Percentiles rank a stretch among this genome's conserved stretches.
Conservation (phyloP, 306 rosid species). For the Trifolium repens region DNA sequence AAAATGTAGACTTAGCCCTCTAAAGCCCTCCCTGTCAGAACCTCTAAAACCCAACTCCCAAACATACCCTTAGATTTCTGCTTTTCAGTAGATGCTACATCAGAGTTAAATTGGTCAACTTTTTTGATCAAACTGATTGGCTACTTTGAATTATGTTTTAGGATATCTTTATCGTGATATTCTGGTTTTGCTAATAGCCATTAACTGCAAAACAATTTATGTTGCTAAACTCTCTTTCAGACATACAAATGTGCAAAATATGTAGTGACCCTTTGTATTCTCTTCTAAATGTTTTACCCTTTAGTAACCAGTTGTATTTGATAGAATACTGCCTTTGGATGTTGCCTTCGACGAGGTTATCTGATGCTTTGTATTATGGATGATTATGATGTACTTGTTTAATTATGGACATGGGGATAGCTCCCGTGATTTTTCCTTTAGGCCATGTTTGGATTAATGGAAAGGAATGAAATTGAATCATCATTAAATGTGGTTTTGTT, state of each 20-base stretch:
- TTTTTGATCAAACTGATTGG: neutral
- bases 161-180: constrained; percentile 1
- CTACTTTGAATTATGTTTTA: constrained; percentile 8
- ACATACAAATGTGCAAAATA: neutral
- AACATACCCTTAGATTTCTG: neutral
- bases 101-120: neutral
- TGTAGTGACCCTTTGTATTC: neutral
- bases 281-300: neutral
- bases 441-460: neutral
- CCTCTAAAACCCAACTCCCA: no score
- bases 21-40: no score
- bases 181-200: constrained; percentile 10
- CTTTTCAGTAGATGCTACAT: neutral
- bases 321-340: neutral
- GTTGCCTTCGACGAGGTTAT: neutral
- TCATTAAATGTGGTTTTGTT: neutral
- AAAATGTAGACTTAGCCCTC: no score
- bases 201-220: neutral
- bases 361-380: constrained; percentile 8
- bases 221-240: neutral
- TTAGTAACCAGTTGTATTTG: constrained; percentile 16
- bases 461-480: constrained; percentile 5
- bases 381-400: constrained; percentile 12
- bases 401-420: constrained; percentile 6
- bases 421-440: neutral